Conservation (phyloP, 805 yeast genomes). For the Sungouiozyma ichnusensis region DNA sequence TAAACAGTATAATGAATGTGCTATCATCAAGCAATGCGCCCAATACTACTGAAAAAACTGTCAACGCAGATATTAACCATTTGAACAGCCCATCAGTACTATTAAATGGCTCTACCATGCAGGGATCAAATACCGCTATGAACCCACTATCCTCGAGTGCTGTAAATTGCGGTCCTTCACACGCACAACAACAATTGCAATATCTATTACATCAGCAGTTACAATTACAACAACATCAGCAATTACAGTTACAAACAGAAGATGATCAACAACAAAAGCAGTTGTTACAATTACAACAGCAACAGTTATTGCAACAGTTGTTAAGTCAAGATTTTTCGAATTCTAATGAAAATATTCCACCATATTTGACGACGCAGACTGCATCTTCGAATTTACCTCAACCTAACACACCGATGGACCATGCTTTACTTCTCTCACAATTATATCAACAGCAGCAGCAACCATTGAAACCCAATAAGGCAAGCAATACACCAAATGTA, state of each 20-base stretch:
- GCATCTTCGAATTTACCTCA: conserved; percentile 3
- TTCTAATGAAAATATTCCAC: neutral
- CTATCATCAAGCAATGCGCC: neutral
- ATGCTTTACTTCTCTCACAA: conserved; percentile 10
- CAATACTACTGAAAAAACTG: neutral
- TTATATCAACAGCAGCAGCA: conserved; percentile 11
- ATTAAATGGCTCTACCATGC: neutral
- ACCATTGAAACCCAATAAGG: conserved; percentile 6
- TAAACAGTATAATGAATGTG: conserved; percentile 1
- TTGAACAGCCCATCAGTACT: neutral
- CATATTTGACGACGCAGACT: neutral
- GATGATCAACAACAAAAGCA: conserved; percentile 17
- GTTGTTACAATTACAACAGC: conserved; percentile 18
- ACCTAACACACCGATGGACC: conserved; percentile 5
- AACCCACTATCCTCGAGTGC: neutral
- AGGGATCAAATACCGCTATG: neutral
- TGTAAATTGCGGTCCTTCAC: neutral
- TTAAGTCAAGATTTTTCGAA: conserved; percentile 6
- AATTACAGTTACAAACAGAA: conserved; percentile 15
- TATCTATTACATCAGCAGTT: conserved; percentile 13
- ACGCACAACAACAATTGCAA: conserved; percentile 9
- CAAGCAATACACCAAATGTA: conserved; percentile 8
- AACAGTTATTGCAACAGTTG: conserved; percentile 9
- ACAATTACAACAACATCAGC: conserved; percentile 14
- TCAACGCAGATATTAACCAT: neutral